Conservation (phyloP, 441 rosid species). For the Eruca vesicaria region DNA sequence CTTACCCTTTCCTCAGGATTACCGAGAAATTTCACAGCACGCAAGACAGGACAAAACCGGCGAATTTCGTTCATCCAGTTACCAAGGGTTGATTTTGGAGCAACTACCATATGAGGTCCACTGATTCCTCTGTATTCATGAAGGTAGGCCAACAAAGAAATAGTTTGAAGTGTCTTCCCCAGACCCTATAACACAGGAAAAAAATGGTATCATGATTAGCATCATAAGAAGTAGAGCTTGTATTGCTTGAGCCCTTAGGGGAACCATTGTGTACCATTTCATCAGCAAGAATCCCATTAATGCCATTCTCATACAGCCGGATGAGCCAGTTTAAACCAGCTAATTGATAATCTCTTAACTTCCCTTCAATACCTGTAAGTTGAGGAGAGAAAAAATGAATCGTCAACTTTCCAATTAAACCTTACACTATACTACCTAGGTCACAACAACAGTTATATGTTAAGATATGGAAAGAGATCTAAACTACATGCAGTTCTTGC, state of each 20-base stretch:
- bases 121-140: slow-evolving; percentile 93
- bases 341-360: slow-evolving; percentile 97
- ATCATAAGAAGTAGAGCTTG: neutral
- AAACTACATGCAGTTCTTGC: neutral
- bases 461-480: neutral
- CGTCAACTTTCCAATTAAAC: neutral
- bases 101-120: slow-evolving; percentile 99
- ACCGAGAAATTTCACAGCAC: slow-evolving; percentile 96
- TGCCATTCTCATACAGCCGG: slow-evolving; percentile 96
- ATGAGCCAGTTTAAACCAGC: slow-evolving; percentile 99
- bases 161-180: slow-evolving; percentile 99
- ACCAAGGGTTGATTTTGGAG: slow-evolving; percentile 99
- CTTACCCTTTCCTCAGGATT: slow-evolving; percentile 99
- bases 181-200: slow-evolving; percentile 64
- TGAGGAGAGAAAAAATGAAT: neutral
- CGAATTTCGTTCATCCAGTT: slow-evolving; percentile 99
- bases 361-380: slow-evolving; percentile 88
- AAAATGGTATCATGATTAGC: neutral
- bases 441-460: neutral
- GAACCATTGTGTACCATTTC: slow-evolving; percentile 70
- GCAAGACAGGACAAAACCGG: slow-evolving; percentile 90
- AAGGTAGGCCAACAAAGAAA: slow-evolving; percentile 91
- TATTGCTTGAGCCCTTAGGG: neutral
- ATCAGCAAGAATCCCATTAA: slow-evolving; percentile 98
- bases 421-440: neutral